Percentiles rank a stretch among this genome's conserved stretches.
These are phyloP conservation scores for Rubus idaeus DNA, from an alignment of 306 rosid species.

Conservation along the genomic window DNA sequence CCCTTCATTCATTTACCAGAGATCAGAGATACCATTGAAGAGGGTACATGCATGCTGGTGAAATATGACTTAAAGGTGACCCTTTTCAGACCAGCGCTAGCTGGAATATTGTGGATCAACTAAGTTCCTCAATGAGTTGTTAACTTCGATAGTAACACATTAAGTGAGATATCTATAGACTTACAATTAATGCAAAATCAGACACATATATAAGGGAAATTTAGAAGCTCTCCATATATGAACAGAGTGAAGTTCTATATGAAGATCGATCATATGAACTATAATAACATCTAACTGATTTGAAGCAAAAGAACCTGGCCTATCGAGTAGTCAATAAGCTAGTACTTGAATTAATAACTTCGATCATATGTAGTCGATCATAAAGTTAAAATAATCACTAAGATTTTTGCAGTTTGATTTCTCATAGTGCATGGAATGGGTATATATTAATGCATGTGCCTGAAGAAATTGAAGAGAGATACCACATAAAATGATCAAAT, in stretches of 20 bases:
- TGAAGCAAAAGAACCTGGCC: neutral
- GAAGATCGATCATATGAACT: slow-evolving; percentile 1
- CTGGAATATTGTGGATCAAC: neutral
- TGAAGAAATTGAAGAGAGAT: neutral
- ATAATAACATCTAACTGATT: neutral
- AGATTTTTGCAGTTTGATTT: neutral
- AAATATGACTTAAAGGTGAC: neutral
- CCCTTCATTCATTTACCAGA: slow-evolving; percentile 1
- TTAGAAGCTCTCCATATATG: neutral
- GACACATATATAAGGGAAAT: neutral
- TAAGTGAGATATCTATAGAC: slow-evolving; percentile 7
- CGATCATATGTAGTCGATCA: neutral
- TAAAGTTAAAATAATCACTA: neutral
- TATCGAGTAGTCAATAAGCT: neutral
- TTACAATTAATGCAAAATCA: slow-evolving; percentile 6
- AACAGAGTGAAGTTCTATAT: slow-evolving; percentile 2
- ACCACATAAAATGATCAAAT: neutral
- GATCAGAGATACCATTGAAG: neutral
- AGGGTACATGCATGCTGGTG: neutral
- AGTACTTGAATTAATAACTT: neutral
- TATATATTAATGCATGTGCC: neutral
- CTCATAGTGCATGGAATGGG: neutral
- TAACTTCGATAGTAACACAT: neutral
- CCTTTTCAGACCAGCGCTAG: slow-evolving; percentile 1
- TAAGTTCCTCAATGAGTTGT: neutral